Percentiles rank a stretch among this genome's conserved stretches.
These are phyloP conservation scores for Daldinia childiae DNA, from an alignment of 495 filamentous ascomycete species.

Conservation along the genomic window DNA sequence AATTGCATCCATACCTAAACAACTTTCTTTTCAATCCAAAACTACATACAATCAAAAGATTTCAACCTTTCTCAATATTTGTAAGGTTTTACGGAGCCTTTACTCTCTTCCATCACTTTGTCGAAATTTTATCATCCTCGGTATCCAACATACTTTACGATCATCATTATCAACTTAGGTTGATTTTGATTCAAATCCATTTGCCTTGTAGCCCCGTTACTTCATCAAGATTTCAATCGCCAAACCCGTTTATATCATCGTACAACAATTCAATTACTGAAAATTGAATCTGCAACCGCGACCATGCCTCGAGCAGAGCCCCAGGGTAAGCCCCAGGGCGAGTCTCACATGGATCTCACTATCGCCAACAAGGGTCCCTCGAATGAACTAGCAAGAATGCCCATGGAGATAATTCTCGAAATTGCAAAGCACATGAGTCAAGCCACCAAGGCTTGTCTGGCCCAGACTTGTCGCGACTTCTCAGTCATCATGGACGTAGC, in stretches of 20 bases:
- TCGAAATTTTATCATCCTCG: background rate
- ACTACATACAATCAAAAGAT: background rate
- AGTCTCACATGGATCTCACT: background rate
- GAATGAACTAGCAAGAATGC: background rate
- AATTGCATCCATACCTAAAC: background rate
- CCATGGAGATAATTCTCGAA: background rate
- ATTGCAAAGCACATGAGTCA: conserved; percentile 9
- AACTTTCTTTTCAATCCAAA: background rate
- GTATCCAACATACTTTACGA: background rate
- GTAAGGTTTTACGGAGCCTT: background rate
- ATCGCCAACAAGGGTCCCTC: background rate
- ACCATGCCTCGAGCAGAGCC: background rate
- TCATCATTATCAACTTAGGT: background rate
- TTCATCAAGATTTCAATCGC: background rate
- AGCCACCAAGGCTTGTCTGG: background rate
- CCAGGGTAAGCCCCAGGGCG: background rate
- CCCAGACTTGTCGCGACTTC: conserved; percentile 6
- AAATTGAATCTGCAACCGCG: background rate
- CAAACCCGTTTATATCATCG: background rate
- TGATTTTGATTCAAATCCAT: background rate
- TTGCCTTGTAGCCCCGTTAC: background rate
- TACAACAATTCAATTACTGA: background rate
- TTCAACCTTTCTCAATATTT: background rate
- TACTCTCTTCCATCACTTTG: background rate
- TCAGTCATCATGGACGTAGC: background rate